Evolutionary conservation across 2,329 filamentous ascomycete species (phyloP).

Genomic region (Scedosporium dehoogii): DNA sequence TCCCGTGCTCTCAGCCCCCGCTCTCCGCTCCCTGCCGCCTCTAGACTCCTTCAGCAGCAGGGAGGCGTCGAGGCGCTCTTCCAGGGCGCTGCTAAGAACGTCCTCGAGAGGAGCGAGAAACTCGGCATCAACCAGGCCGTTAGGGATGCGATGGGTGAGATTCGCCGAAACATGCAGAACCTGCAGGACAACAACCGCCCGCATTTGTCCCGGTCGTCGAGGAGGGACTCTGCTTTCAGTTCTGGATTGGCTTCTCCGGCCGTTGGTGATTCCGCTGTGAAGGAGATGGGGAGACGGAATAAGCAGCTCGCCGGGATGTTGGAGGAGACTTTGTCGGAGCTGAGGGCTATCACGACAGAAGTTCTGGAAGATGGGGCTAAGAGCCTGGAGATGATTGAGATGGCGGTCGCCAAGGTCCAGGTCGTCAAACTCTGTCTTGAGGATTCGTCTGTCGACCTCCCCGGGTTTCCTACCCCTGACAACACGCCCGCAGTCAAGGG

Average conservation of each 20-base stretch:
- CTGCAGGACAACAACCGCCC: slow-evolving; percentile 10
- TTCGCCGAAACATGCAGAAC: slow-evolving; percentile 60
- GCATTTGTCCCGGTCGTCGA: slow-evolving; percentile 22
- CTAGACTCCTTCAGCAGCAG: slow-evolving; percentile 43
- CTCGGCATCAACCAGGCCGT: slow-evolving; percentile 73
- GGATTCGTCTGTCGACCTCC: slow-evolving; percentile 35
- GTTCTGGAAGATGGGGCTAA: slow-evolving; percentile 37
- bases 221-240: slow-evolving; percentile 21
- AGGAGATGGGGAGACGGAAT: slow-evolving; percentile 54
- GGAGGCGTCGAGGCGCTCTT: slow-evolving; percentile 60
- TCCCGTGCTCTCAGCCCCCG: slow-evolving; percentile 29
- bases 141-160: slow-evolving; percentile 71
- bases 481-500: neutral
- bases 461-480: neutral
- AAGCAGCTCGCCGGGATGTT: slow-evolving; percentile 58
- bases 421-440: slow-evolving; percentile 54
- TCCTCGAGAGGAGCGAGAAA: slow-evolving; percentile 63
- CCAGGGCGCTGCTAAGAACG: slow-evolving; percentile 65
- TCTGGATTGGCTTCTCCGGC: slow-evolving; percentile 20
- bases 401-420: slow-evolving; percentile 53
- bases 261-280: slow-evolving; percentile 22
- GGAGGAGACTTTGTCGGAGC: slow-evolving; percentile 51
- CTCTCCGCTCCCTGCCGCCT: slow-evolving; percentile 36
- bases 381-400: slow-evolving; percentile 43
- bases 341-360: slow-evolving; percentile 50